Percentiles rank a stretch among this genome's conserved stretches.
These are phyloP conservation scores for Physaria fendleri DNA, from an alignment of 345 rosid genomes.

Conservation along the genomic window DNA sequence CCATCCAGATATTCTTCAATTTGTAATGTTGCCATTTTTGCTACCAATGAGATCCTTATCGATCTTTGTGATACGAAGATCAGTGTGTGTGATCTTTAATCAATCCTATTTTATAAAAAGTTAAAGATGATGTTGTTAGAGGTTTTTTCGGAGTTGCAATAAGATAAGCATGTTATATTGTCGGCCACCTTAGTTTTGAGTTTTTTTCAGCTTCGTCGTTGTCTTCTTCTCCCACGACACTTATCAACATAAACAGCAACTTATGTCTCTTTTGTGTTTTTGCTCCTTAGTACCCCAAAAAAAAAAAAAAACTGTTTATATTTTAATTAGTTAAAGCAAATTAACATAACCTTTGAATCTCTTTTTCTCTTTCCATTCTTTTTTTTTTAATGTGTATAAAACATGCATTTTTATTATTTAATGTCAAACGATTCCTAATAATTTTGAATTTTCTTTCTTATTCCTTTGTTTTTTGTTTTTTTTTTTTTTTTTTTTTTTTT, in stretches of 20 bases:
- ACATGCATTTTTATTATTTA: too few species aligned
- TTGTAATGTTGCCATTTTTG: background rate
- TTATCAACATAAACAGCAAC: slow-evolving; percentile 20
- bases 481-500: too few species aligned
- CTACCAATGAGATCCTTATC: background rate
- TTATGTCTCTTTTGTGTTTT: slow-evolving; percentile 26
- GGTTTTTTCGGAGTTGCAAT: slow-evolving; percentile 14
- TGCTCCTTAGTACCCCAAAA: slow-evolving; percentile 20
- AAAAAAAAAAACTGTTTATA: too few species aligned
- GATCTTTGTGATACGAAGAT: slow-evolving; percentile 22
- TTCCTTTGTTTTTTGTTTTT: too few species aligned
- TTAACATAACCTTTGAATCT: background rate
- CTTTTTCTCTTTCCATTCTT: too few species aligned
- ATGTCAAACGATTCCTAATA: slow-evolving; percentile 13
- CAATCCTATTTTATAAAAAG: background rate
- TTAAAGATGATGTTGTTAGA: slow-evolving; percentile 6
- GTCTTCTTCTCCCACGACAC: slow-evolving; percentile 34
- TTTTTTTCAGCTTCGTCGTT: slow-evolving; percentile 15
- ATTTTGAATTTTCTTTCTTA: too few species aligned
- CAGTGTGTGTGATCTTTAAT: slow-evolving; percentile 21
- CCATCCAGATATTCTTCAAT: background rate
- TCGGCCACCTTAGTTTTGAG: slow-evolving; percentile 32
- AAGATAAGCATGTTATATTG: slow-evolving; percentile 38
- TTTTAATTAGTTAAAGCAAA: slow-evolving; percentile 8
- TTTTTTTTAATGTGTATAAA: too few species aligned